phyloP scores from a whole-genome alignment of 169 alveolate genomes.

The Cryptosporidium canis region DNA sequence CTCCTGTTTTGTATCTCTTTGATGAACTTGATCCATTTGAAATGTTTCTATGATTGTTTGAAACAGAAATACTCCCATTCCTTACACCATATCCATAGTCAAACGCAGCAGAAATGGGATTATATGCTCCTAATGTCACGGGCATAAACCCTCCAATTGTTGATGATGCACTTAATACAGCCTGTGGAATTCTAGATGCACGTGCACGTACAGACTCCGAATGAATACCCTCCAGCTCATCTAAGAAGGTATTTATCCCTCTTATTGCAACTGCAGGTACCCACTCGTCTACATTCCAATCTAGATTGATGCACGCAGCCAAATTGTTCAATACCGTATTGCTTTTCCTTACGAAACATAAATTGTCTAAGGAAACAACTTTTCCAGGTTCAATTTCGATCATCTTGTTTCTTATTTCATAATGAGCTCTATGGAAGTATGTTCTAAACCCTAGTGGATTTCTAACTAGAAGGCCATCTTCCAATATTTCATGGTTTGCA shows the following conservation, averaged over 20 bases:
- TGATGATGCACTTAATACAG: conserved; percentile 63
- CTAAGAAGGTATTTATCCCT: conserved; percentile 61
- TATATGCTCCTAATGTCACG: conserved; percentile 69
- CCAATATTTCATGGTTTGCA: conserved; percentile 71
- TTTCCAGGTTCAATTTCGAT: conserved; percentile 70
- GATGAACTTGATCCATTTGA: conserved; percentile 1
- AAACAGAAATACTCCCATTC: conserved; percentile 8
- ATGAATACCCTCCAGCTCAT: conserved; percentile 63
- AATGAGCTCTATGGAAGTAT: conserved; percentile 65
- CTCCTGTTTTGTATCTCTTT: conserved; percentile 40
- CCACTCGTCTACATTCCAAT: conserved; percentile 73
- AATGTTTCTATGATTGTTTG: conserved; percentile 38
- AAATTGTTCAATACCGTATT: conserved; percentile 50
- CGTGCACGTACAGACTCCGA: conserved; percentile 63
- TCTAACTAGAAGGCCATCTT: conserved; percentile 56
- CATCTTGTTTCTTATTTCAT: conserved; percentile 56
- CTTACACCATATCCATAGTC: conserved; percentile 58
- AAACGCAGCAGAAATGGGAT: conserved; percentile 71
- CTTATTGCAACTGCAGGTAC: conserved; percentile 72
- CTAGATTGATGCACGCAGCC: conserved; percentile 61
- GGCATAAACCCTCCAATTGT: conserved; percentile 71
- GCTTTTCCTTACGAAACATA: conserved; percentile 47
- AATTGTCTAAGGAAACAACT: conserved; percentile 58
- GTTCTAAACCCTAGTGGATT: conserved; percentile 65
- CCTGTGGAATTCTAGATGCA: conserved; percentile 67